Evolutionary conservation across 495 filamentous ascomycete species (phyloP).

Genomic region (Talaromyces borbonicus): DNA sequence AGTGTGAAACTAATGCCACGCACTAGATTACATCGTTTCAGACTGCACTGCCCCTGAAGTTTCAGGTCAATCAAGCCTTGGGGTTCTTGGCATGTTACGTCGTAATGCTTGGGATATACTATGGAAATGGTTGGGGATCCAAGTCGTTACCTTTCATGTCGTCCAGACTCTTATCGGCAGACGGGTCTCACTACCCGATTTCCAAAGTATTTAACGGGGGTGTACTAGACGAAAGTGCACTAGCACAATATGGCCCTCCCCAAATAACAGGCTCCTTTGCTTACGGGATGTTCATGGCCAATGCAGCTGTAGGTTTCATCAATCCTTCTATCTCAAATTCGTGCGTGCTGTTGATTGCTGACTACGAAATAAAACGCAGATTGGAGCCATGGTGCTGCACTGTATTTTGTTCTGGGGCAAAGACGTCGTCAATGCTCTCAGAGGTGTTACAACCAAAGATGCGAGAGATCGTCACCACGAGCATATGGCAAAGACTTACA

Average conservation of each 20-base stretch:
- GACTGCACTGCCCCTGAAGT: conserved; percentile 23
- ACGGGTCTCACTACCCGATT: conserved; percentile 16
- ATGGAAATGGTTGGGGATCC: conserved; percentile 19
- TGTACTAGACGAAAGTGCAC: conserved; percentile 22
- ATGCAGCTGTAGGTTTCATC: conserved; percentile 23
- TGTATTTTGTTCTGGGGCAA: conserved; percentile 5
- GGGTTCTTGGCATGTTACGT: conserved; percentile 15
- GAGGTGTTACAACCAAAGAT: background rate
- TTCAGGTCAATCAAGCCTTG: conserved; percentile 12
- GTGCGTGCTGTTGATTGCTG: background rate
- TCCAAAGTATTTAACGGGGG: conserved; percentile 22
- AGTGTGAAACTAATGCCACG: background rate
- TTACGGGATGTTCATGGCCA: conserved; percentile 21
- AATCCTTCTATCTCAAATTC: too few species aligned
- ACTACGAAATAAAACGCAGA: conserved; percentile 9
- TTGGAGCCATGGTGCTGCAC: conserved; percentile 7
- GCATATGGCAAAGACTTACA: conserved; percentile 34
- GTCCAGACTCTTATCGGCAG: conserved; percentile 9
- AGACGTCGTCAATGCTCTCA: background rate
- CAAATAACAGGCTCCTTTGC: conserved; percentile 34
- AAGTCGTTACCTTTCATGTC: conserved; percentile 23
- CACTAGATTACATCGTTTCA: conserved; percentile 23
- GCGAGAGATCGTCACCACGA: conserved; percentile 37
- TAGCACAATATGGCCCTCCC: conserved; percentile 20
- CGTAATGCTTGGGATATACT: conserved; percentile 19